phyloP scores from a whole-genome alignment of 2,329 filamentous ascomycete species.

The Chaetomiaceae sp. region DNA sequence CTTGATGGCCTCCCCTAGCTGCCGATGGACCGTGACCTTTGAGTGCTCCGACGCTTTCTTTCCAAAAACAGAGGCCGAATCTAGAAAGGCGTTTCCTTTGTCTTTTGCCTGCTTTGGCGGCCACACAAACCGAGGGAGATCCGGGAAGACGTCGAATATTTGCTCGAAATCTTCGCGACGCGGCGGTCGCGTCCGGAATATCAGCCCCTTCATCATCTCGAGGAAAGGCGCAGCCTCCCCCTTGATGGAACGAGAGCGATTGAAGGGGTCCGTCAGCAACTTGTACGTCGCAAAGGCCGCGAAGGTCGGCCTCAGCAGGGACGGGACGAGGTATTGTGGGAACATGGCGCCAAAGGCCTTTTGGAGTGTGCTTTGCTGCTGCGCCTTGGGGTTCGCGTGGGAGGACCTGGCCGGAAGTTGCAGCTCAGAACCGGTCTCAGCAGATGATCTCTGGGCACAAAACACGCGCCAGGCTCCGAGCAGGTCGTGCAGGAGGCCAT shows the following conservation, averaged over 20 bases:
- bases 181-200: conserved; percentile 11
- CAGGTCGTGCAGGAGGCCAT: conserved; percentile 37
- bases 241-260: conserved; percentile 18
- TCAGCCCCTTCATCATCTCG: conserved; percentile 23
- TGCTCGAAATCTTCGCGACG: conserved; percentile 14
- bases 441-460: conserved; percentile 29
- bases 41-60: not conserved
- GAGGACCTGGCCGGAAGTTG: not conserved
- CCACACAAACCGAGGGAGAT: conserved; percentile 17
- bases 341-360: conserved; percentile 35
- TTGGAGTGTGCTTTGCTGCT: conserved; percentile 23
- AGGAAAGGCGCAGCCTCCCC: conserved; percentile 28
- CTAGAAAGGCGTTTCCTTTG: not conserved
- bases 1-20: conserved; percentile 29
- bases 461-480: conserved; percentile 40
- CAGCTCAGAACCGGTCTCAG: no score
- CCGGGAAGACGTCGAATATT: conserved; percentile 23
- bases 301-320: conserved; percentile 30
- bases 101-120: not conserved
- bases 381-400: not conserved
- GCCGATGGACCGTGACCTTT: conserved; percentile 21
- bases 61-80: not conserved
- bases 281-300: conserved; percentile 38
- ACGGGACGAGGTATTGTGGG: conserved; percentile 29
- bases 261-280: conserved; percentile 34